Base-by-base conservation (phyloP, 75 land plant genomes). In the Chamaecyparis obtusa region DNA sequence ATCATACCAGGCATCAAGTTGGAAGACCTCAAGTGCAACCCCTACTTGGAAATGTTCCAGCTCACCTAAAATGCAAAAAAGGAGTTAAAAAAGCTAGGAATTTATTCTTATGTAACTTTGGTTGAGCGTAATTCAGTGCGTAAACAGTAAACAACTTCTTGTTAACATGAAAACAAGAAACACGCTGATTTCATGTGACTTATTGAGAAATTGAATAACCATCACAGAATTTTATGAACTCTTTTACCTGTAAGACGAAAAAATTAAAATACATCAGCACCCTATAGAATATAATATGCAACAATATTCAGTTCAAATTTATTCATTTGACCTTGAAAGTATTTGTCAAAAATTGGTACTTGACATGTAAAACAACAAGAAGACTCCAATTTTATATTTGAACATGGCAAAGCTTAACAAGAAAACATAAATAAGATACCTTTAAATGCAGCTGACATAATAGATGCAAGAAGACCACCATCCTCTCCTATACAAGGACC, bases 1-100 rank as follows among this genome's bases (percentile, higher is more conserved):
- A 81, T 92, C 89, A 90, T 91, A 94, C 97, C 95, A 98, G 76
- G 99, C 97, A 92, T 98, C 99, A 78, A 98, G 84, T n/a, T 93
- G 90, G n/a, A 94, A 93, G 19, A 98, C 94, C 84, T 98, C 99
- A 90, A 97, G 72, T 48, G 95, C 90, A 43, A 98, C 93, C 75
- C 99, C 97, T 71, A 91, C 90, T 88, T 95, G 96, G 89, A 98
- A 98, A 72, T 94, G 92, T 72, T 67, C 85, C 83, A 98, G 93
- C 86, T 98, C 99, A 71, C 99, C 99, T 97, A 89, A 46, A 1
- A 88, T 24, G 0, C 4, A 21, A 37, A 19, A 41, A 49, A 60
- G 0, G 6, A 39, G 36, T 10, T 87, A 4, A 7, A 14, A 88
- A 56, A 56, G 44, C 87, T 84, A n/a, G 21, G 32, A 0, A 64